Base-by-base conservation (phyloP, 2,329 filamentous ascomycete species). In the Aspergillaceae sp. region DNA sequence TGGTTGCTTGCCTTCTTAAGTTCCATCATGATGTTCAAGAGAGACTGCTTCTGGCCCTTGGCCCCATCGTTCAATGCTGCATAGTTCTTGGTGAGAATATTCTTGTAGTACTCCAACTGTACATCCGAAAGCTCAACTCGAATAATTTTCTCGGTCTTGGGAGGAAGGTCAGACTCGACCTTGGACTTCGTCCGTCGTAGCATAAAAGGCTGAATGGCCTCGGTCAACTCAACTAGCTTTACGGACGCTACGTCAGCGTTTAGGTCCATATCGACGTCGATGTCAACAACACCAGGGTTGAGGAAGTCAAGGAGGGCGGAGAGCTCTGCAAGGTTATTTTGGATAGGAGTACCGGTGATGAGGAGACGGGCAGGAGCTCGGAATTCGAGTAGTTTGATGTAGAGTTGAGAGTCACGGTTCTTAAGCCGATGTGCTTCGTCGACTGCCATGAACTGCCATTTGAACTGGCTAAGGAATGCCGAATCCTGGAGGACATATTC, bases 21-120 rank as follows among this genome's bases (percentile, higher is more conserved):
- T 67, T 98, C 92, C 92, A 98, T 98, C 81, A 98, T 96, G 64
- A 98, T 92, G 68, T 98, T 98, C 52, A 98, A 74, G 9, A 98
- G 72, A 0, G 91, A 97, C 55, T 94, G 91, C 68, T 95, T 97
- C 65, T 94, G 87, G 4, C 91, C 92, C 50, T 82, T 87, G 40
- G 84, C 83, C 40, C 89, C 91, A 60, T 95, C 87, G 57, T 94
- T 95, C 30, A 98, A 76, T 3, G 91, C 92, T 29, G 89, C 83
- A 60, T 98, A 98, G 63, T 98, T 98, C 59, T 91, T 84, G 0
- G 92, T 97, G 27, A 98, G 75, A 48, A 98, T 97, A 61, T 97
- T 97, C 71, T 97, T 97, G 74, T 98, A 98, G 67, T 96, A 97
- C 53, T 98, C 91, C 7, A 97, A 75, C 63, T 98, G 92, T 29